Percentiles rank a stretch among this genome's conserved stretches.
phyloP scores from a whole-genome alignment of 169 alveolate genomes.

The Haemoproteus tartakovskyi region DNA sequence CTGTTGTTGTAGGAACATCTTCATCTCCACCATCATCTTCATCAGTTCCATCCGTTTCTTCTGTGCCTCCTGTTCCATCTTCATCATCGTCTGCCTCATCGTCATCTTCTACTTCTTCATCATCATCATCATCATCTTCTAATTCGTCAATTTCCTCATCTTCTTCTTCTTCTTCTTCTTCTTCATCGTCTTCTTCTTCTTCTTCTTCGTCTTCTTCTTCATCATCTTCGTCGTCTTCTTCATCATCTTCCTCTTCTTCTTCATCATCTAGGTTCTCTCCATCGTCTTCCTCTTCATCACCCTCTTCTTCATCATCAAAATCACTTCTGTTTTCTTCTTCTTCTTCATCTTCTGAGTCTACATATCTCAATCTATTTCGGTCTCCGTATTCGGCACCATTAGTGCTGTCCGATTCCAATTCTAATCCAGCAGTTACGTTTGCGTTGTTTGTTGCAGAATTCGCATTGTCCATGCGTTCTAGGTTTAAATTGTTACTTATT shows the following conservation, averaged over 20 bases:
- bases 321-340: conserved; percentile 29
- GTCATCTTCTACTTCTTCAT: conserved; percentile 18
- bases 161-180: conserved; percentile 18
- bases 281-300: conserved; percentile 36
- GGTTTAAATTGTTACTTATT: conserved; percentile 11
- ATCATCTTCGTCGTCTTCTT: conserved; percentile 16
- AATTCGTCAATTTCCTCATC: conserved; percentile 13
- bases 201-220: conserved; percentile 16
- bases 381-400: conserved; percentile 30
- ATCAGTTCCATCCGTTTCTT: conserved; percentile 20
- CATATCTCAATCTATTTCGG: conserved; percentile 25
- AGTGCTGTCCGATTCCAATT: conserved; percentile 38
- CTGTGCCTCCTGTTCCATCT: no score
- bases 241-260: conserved; percentile 38
- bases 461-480: no score
- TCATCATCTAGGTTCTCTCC: conserved; percentile 45
- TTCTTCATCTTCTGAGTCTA: conserved; percentile 47
- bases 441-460: no score
- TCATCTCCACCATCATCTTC: no score
- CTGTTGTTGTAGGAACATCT: no score
- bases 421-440: conserved; percentile 38
- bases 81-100: neutral
- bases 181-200: conserved; percentile 23
- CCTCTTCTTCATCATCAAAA: conserved; percentile 48
- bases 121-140: neutral